Evolutionary conservation across 225 moss, liverwort and hornwort species (phyloP), one percentile per base, ranked within the genome.

Genomic region (Pseudisothecium myosuroides): DNA sequence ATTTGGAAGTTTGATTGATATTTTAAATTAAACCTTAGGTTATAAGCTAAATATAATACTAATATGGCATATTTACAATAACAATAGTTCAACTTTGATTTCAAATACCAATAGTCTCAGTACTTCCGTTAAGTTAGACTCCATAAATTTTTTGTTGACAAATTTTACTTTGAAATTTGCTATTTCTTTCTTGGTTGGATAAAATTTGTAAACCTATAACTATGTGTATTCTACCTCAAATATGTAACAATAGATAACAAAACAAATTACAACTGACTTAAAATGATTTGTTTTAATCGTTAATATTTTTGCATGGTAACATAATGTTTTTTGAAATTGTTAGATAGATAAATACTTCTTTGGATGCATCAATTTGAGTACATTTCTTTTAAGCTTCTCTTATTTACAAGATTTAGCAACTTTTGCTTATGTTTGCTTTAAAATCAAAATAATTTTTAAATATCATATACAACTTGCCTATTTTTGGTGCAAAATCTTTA

Each of bases 211-310:
- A 47, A 12, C 6, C 4, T 19, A 18, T 19, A 29, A 4, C 7
- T 18, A 74, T 31, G 4, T 74, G 1, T 16, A 45, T 45, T 0
- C 5, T 2, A 16, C 27, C 16, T 72, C 10, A 17, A 43, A 6
- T 45, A 9, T 28, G 10, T 17, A 29, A 17, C 2, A 28, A 73
- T 45, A 45, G 6, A 17, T 29, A 29, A 17, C 3, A 29, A 18
- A 29, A 73, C 4, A 28, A 45, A 29, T 29, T 47, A 17, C 3
- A 47, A 10, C 1, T 11, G 0, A 17, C 9, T 11, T 29, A 45
- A 73, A 28, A n/a, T n/a, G 28, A 0, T 7, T 29, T 28, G 2
- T 29, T 17, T 1, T 45, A 1, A 20, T 32, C 49, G 12, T 4
- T 7, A 19, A 20, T 49, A 1, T 49, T 32, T 45, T n/a, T 79